phyloP scores from a whole-genome alignment of 106 monocot genomes.

The Allium cepa region DNA sequence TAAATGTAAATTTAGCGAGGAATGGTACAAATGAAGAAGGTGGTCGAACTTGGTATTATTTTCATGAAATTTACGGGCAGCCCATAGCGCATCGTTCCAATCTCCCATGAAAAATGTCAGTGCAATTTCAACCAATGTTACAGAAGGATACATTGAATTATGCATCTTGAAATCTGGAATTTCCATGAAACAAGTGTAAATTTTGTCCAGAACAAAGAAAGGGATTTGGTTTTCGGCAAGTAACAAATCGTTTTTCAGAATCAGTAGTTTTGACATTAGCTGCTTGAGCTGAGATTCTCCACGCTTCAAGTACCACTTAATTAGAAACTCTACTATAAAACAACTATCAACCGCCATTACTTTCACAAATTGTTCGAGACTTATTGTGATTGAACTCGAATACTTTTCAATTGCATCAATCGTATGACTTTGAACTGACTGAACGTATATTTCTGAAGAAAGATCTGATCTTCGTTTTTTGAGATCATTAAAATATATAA shows the following conservation, averaged over 20 bases:
- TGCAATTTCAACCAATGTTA: no score
- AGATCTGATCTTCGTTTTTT: no score
- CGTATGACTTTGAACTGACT: no score
- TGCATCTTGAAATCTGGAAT: not conserved
- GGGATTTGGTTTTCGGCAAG: slow-evolving; percentile 6
- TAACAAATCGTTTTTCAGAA: slow-evolving; percentile 1
- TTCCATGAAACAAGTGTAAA: not conserved
- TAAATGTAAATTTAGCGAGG: no score
- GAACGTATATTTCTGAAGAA: no score
- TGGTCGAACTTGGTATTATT: no score
- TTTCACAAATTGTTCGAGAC: not conserved
- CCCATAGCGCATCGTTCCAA: no score
- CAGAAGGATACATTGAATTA: no score
- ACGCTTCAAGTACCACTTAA: not conserved
- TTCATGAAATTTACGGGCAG: no score
- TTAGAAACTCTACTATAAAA: slow-evolving; percentile 4
- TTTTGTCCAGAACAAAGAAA: not conserved
- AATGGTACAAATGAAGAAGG: no score
- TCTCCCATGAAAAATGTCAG: no score
- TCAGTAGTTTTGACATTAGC: not conserved
- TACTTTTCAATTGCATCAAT: not conserved
- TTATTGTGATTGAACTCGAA: not conserved
- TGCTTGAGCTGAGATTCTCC: not conserved
- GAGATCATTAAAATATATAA: no score
- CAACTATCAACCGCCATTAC: slow-evolving; percentile 2